Evolutionary conservation across 1,284 basidiomycete genomes (phyloP), one percentile per base, ranked within the genome.

Genomic region (Takashimella koratensis): DNA sequence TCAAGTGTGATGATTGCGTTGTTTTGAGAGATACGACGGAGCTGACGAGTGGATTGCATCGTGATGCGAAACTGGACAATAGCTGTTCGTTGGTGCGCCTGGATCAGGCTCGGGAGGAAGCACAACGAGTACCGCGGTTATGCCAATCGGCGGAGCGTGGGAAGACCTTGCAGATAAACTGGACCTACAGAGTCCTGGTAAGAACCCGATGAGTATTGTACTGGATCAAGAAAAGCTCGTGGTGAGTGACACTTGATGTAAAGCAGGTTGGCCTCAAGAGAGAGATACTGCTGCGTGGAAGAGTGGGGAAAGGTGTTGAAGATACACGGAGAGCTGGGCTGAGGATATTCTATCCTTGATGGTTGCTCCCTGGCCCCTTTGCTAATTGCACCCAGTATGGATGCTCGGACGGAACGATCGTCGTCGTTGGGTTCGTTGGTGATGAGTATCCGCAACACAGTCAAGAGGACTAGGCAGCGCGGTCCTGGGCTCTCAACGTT

Each of bases 161-260:
- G 46, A 51, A 6, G 57, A 52, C 1, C 20, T 44, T 10, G 59
- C 65, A 2, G 56, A 55, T 2, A 40, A 52, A 26, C 42, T 59
- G 8, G 56, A 60, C 0, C 57, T 74, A 16, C 58, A 62, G 20
- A 62, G 56, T 0, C 53, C 66, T 0, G 62, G 48, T 20, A 71
- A 68, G 59, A 68, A 71, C 43, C 71, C 70, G 6, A 68, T 68
- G 67, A 66, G 64, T 45, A 41, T 74, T 20, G 68, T 60, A 0
- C 43, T 71, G 19, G 70, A 74, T 53, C 54, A 66, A 16, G 68
- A 72, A 42, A 68, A 67, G 53, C 43, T 74, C 19, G 64, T 67
- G 12, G 70, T 71, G 51, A 62, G 71, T 58, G 3, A 3, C 12
- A 4, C 22, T n/a, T 13, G 5, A 2, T 4, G 1, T 24, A 8